Base-by-base conservation (phyloP, 495 filamentous ascomycete genomes). In the Aspergillus campestris region DNA sequence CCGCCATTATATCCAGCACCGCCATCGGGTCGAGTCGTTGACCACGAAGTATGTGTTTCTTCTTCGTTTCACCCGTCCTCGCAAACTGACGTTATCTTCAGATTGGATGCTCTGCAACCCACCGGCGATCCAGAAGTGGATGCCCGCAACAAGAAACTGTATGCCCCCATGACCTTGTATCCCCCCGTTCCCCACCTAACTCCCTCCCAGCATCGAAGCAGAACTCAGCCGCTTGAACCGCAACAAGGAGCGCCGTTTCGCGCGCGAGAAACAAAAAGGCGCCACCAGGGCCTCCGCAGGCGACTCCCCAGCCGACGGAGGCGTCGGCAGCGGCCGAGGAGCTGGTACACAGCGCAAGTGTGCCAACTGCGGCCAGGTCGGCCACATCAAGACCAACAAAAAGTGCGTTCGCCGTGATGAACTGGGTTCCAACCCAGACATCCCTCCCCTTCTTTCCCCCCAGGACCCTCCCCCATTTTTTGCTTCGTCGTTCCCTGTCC, bases 371-470 rank as follows among this genome's bases (percentile, higher is more conserved):
- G 91, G 91, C 30, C 83, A 89, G 56, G 83, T 90, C 14, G 92
- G 92, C 18, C 92, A 99, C 57, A 99, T 99, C 74, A 94, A 94
- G 66, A 96, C 90, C n/a, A 96, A 96, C 71, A 92, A 95, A 73
- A 96, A 91, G 85, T 90, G 72, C 61, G 70, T 56, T 5, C 14
- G 27, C 28, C 12, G 18, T 24, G 18, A 31, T 42, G 13, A 1
- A 14, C 27, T 15, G 8, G 15, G 4, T 14, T 5, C 31, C 11
- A 27, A 29, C 1, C 8, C 13, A 38, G 9, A 31, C 4, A 10
- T 15, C 9, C 8, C 34, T 11, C 18, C 35, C 5, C 29, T 8
- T 33, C 29, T 31, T 40, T 50, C 35, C 18, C 28, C 41, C 18
- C 18, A 28, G 37, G 31, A 47, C 40, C 28, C 44, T 38, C 15